Conservation (phyloP, 176 grass and related monocot genomes). For the Oryza glaberrima region DNA sequence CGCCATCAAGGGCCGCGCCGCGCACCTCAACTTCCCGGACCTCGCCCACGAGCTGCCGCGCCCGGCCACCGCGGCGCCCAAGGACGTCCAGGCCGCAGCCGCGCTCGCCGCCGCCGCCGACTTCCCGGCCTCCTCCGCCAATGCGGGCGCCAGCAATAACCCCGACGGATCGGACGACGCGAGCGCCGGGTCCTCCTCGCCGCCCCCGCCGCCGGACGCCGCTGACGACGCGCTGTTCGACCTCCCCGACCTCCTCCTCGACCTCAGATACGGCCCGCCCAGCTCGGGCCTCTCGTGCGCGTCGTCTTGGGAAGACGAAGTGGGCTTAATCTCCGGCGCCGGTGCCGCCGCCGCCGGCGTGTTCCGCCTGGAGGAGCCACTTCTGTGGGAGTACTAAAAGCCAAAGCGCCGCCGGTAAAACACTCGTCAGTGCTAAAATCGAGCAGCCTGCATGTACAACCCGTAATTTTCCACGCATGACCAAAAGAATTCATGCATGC, state of each 20-base stretch:
- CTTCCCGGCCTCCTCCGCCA: slow-evolving; percentile 30
- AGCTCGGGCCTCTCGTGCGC: slow-evolving; percentile 48
- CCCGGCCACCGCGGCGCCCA: slow-evolving; percentile 57
- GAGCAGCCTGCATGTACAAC: not conserved
- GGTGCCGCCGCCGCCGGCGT: slow-evolving; percentile 10
- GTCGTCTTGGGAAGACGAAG: slow-evolving; percentile 47
- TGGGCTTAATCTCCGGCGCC: slow-evolving; percentile 18
- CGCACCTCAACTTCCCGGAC: slow-evolving; percentile 74
- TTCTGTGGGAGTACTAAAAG: slow-evolving; percentile 54
- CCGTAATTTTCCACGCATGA: not conserved
- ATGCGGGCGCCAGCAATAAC: slow-evolving; percentile 27
- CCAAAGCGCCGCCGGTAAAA: not conserved
- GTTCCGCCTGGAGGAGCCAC: slow-evolving; percentile 69
- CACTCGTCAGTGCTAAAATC: not conserved
- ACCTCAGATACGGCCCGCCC: slow-evolving; percentile 46
- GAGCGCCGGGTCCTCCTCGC: not conserved
- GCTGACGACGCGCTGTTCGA: slow-evolving; percentile 65
- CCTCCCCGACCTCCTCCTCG: slow-evolving; percentile 67
- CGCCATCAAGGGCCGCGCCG: slow-evolving; percentile 71
- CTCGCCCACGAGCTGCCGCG: slow-evolving; percentile 57
- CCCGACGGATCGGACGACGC: slow-evolving; percentile 32
- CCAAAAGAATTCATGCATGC: not conserved
- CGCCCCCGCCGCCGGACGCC: slow-evolving; percentile 6
- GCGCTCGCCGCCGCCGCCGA: slow-evolving; percentile 54
- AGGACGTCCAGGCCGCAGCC: slow-evolving; percentile 72